Conservation (phyloP, 108 stramenopile genomes). For the Cyclotella sp. region DNA sequence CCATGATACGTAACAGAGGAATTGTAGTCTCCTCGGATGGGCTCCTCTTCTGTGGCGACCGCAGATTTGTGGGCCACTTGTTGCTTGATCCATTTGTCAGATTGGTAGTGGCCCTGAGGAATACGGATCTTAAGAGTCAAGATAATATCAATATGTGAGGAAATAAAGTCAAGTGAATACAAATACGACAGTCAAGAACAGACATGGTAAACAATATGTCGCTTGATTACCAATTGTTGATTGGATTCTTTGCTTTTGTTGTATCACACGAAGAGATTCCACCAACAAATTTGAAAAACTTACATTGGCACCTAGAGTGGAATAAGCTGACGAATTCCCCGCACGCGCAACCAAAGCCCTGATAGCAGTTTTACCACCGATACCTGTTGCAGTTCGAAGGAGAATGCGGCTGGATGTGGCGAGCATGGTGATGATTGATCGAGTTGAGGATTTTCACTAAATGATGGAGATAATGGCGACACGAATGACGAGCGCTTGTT, state of each 20-base stretch:
- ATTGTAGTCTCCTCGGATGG: constrained; percentile 76
- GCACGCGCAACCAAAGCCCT: constrained; percentile 52
- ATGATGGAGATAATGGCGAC: too few relatives aligned
- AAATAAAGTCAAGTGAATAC: too few relatives aligned
- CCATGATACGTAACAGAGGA: constrained; percentile 73
- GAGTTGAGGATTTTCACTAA: not conserved
- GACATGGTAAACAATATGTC: too few relatives aligned
- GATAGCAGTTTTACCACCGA: constrained; percentile 49
- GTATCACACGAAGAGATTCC: not conserved
- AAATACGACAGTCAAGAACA: too few relatives aligned
- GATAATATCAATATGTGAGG: not conserved
- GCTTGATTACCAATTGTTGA: too few relatives aligned
- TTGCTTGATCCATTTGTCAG: constrained; percentile 25
- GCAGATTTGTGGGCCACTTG: constrained; percentile 52
- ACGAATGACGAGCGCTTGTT: too few relatives aligned
- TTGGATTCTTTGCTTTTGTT: too few relatives aligned
- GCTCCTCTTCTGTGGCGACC: constrained; percentile 18
- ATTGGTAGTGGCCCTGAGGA: not conserved
- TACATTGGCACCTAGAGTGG: constrained; percentile 21
- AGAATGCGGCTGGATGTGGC: constrained; percentile 51
- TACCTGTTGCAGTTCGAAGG: constrained; percentile 51
- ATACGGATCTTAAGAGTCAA: constrained; percentile 1
- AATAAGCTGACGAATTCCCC: constrained; percentile 16
- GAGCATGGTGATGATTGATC: constrained; percentile 33
- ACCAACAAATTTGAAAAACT: constrained; percentile 2